Conservation (phyloP, 176 grass and related monocot genomes). For the Saccharum spontaneum region DNA sequence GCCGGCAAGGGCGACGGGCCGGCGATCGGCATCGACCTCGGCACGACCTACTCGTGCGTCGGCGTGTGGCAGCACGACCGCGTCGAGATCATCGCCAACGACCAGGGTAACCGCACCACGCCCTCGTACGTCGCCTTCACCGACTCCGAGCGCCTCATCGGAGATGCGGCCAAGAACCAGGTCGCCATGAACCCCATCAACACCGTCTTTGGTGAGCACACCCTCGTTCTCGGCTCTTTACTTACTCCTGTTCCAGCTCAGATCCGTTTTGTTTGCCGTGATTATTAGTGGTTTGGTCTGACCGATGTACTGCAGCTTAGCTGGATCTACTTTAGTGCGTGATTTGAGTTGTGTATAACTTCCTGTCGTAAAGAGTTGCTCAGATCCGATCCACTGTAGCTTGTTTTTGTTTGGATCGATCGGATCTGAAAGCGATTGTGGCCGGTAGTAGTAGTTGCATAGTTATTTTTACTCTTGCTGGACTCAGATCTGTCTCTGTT, state of each 20-base stretch:
- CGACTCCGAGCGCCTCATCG: constrained; percentile 71
- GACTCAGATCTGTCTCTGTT: background rate
- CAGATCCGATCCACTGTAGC: background rate
- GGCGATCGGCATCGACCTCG: constrained; percentile 94
- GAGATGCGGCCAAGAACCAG: constrained; percentile 77
- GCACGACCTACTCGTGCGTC: constrained; percentile 96
- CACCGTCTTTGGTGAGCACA: constrained; percentile 66
- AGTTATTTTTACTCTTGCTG: background rate
- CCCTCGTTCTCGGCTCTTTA: background rate
- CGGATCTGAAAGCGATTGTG: background rate
- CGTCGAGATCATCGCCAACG: constrained; percentile 95
- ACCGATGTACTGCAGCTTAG: background rate
- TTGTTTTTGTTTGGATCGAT: background rate
- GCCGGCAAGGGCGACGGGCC: constrained; percentile 73
- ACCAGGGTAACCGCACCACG: constrained; percentile 95
- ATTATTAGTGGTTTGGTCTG: background rate
- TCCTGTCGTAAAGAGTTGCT: background rate
- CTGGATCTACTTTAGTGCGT: background rate
- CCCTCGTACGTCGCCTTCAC: constrained; percentile 94
- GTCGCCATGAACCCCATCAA: constrained; percentile 82
- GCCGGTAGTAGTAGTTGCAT: background rate
- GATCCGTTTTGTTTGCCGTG: background rate
- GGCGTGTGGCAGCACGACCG: constrained; percentile 98
- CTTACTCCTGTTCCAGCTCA: background rate
- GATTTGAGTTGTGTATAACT: background rate